Base-by-base conservation (phyloP, 192 early-diverging fungal species). In the Entrophospora sp. region DNA sequence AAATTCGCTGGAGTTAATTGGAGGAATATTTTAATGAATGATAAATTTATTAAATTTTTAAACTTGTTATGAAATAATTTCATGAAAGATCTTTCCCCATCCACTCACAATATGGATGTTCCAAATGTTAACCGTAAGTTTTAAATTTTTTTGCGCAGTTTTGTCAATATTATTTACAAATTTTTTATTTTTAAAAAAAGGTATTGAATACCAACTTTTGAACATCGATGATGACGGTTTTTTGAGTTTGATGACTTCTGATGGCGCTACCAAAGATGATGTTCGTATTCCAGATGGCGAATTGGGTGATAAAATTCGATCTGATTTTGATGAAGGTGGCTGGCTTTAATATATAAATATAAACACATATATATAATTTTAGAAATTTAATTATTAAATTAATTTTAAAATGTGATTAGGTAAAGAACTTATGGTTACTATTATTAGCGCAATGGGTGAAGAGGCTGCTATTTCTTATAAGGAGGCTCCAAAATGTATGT, bases 101-200 rank as follows among this genome's bases (percentile, higher is more conserved):
- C 97, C 76, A 99, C 97, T 77, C 97, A 99, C 89, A 99, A 99
- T 87, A 95, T 99, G 92, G 92, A 98, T 72, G 97, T 99, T 40
- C 97, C 97, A 74, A 85, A 94, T 77, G 89, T 99, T 71, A 73
- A 51, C 70, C 91, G 93, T 81, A 80, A 70, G 55, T 27, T 5
- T 20, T 24, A 24, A 30, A 48, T 32, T 25, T 18, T 40, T 24
- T 22, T 18, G 9, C 20, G 5, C 7, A 5, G 45, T 5, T 48
- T 48, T n/a, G 20, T 5, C 4, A 48, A n/a, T 57, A 34, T 14
- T 57, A 57, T 14, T 35, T 1, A 31, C 31, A 6, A 31, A 31
- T 9, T 30, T 66, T 12, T 40, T 35, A 36, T 36, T 57, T 13
- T 10, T 13, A 20, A 51, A 14, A 37, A 5, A 2, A 66, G 64